Conservation (phyloP, 2,329 filamentous ascomycete genomes). For the Ophiostoma montium region DNA sequence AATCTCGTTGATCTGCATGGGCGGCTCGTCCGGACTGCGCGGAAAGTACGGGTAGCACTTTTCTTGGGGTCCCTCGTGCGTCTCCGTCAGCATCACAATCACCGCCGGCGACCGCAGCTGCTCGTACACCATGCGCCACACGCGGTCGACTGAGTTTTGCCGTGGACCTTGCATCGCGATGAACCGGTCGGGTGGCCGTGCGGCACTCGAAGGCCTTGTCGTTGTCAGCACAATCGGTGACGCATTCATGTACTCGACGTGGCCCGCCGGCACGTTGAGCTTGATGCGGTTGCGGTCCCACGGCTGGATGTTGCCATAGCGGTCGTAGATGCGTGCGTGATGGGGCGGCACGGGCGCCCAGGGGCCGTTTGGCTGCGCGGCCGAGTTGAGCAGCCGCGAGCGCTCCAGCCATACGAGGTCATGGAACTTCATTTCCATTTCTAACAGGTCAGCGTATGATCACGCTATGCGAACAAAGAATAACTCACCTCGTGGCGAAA, state of each 20-base stretch:
- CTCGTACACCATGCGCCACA: conserved; percentile 93
- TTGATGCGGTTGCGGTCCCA: conserved; percentile 78
- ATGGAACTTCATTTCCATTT: conserved; percentile 35
- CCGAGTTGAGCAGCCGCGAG: conserved; percentile 28
- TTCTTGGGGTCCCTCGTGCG: conserved; percentile 59
- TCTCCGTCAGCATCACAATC: conserved; percentile 89
- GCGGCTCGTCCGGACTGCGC: conserved; percentile 32
- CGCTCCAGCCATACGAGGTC: conserved; percentile 41
- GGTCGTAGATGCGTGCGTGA: conserved; percentile 52
- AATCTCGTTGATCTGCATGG: conserved; percentile 44
- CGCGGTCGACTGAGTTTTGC: conserved; percentile 56
- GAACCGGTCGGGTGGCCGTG: conserved; percentile 40
- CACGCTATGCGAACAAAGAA: too few species aligned
- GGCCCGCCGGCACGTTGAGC: conserved; percentile 59
- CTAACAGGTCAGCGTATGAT: conserved; percentile 18
- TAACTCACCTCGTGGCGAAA: conserved; percentile 28
- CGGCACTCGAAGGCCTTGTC: conserved; percentile 14
- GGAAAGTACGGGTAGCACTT: conserved; percentile 92
- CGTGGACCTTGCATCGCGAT: conserved; percentile 94
- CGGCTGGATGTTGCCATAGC: conserved; percentile 80
- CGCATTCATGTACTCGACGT: conserved; percentile 71
- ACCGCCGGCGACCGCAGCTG: conserved; percentile 60
- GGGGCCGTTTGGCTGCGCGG: conserved; percentile 24
- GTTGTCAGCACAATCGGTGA: conserved; percentile 49
- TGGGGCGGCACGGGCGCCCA: conserved; percentile 39